Percentiles rank a stretch among this genome's conserved stretches.
phyloP scores from a whole-genome alignment of 83 land plant species.

The Diphasiastrum complanatum region DNA sequence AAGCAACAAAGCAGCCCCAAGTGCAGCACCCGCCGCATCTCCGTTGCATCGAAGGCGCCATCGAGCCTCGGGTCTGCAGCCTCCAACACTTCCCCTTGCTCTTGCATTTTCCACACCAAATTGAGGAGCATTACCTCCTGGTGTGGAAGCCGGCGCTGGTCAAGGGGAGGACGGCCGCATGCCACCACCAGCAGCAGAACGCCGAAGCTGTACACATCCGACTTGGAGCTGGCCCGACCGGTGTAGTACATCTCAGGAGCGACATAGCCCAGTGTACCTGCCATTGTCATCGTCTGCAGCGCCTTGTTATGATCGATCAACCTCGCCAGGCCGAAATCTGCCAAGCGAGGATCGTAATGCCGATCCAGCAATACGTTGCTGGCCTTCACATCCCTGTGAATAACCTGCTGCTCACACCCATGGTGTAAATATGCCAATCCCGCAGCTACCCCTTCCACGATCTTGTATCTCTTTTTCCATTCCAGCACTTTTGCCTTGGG shows the following conservation, averaged over 20 bases:
- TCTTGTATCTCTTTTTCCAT: slow-evolving; percentile 16
- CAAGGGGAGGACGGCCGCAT: slow-evolving; percentile 37
- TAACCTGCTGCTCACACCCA: slow-evolving; percentile 73
- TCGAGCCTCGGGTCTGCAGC: slow-evolving; percentile 40
- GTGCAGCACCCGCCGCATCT: slow-evolving; percentile 39
- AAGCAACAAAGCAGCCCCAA: slow-evolving; percentile 46
- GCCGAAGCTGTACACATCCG: slow-evolving; percentile 68
- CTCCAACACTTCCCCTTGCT: slow-evolving; percentile 26
- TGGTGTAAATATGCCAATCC: slow-evolving; percentile 65
- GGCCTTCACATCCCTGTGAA: slow-evolving; percentile 63
- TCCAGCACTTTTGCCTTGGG: slow-evolving; percentile 38
- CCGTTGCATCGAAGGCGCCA: slow-evolving; percentile 29
- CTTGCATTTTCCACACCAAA: slow-evolving; percentile 19
- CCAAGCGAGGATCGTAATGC: slow-evolving; percentile 58
- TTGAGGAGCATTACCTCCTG: slow-evolving; percentile 34
- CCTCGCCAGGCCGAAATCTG: slow-evolving; percentile 53
- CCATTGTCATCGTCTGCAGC: slow-evolving; percentile 33
- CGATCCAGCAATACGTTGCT: slow-evolving; percentile 47
- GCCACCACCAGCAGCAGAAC: slow-evolving; percentile 57
- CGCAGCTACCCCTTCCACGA: slow-evolving; percentile 9
- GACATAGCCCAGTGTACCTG: slow-evolving; percentile 69
- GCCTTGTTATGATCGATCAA: slow-evolving; percentile 29
- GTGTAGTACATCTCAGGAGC: slow-evolving; percentile 57
- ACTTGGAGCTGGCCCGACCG: slow-evolving; percentile 45
- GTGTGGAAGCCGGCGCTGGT: slow-evolving; percentile 26